Percentiles rank a stretch among this genome's conserved stretches.
Evolutionary conservation across 306 rosid species (phyloP).

Genomic region (Quercus alba): DNA sequence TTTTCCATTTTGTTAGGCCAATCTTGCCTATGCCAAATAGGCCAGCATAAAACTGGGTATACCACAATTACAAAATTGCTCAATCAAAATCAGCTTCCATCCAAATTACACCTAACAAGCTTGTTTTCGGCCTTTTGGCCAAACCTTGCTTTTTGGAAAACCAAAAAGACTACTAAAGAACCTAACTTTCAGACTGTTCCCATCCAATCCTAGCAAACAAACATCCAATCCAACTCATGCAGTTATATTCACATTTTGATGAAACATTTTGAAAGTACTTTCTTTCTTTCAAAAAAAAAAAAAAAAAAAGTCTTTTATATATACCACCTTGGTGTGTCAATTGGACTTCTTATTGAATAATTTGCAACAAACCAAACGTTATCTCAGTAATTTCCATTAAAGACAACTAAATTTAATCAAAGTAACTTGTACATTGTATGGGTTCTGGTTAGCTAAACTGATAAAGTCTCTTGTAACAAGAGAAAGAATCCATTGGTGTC

Average conservation of each 20-base stretch:
- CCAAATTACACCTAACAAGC: neutral
- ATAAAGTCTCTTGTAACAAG: no score
- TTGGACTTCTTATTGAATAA: no score
- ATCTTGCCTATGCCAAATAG: neutral
- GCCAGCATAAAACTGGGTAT: neutral
- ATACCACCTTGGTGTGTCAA: no score
- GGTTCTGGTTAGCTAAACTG: no score
- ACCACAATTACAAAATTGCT: neutral
- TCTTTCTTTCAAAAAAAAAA: neutral
- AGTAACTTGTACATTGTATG: no score
- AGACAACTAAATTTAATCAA: no score
- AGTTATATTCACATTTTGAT: neutral
- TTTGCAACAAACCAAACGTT: no score
- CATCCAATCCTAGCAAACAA: neutral
- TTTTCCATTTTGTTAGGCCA: neutral
- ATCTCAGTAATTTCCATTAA: no score
- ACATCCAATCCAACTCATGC: neutral
- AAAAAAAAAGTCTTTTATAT: no score
- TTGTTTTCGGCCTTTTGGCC: neutral
- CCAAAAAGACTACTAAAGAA: neutral
- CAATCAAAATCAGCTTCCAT: slow-evolving; percentile 1
- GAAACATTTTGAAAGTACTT: neutral
- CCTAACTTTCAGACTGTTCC: no score
- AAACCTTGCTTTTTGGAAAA: neutral
- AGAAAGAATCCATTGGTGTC: no score